Evolutionary conservation across 2,329 filamentous ascomycete genomes (phyloP).

Genomic region (Penicillium oxalicum): DNA sequence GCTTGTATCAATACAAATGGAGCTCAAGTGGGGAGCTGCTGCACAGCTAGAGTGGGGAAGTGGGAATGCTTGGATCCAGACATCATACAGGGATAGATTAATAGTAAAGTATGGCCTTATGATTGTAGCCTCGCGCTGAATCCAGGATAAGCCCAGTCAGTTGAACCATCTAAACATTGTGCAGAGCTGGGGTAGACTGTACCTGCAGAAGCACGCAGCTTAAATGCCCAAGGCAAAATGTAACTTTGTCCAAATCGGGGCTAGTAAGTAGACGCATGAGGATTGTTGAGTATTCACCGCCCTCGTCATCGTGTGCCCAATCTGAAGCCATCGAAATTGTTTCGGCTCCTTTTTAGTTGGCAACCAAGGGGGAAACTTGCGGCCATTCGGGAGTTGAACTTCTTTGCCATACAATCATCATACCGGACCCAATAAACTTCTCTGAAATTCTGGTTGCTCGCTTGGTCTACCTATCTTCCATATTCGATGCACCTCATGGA

Average conservation of each 20-base stretch:
- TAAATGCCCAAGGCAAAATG: too few relatives aligned
- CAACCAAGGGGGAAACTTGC: not conserved
- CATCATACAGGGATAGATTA: too few relatives aligned
- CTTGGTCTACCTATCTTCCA: too few relatives aligned
- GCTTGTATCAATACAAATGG: too few relatives aligned
- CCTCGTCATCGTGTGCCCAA: conserved; percentile 4
- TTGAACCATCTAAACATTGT: not conserved
- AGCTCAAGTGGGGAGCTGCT: too few relatives aligned
- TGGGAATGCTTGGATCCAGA: too few relatives aligned
- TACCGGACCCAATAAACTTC: not conserved
- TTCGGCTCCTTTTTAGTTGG: not conserved
- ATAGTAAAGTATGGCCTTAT: not conserved
- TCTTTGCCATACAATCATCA: too few relatives aligned
- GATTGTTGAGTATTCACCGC: not conserved
- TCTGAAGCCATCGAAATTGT: not conserved
- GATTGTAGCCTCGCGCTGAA: too few relatives aligned
- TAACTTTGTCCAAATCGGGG: not conserved
- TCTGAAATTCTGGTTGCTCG: not conserved
- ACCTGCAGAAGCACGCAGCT: too few relatives aligned
- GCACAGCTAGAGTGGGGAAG: too few relatives aligned
- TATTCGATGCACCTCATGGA: not conserved
- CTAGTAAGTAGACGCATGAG: not conserved
- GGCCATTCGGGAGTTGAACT: too few relatives aligned
- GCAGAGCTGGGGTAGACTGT: not conserved
- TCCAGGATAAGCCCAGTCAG: not conserved